Base-by-base conservation (phyloP, 441 rosid species). In the Jatropha podagrica region DNA sequence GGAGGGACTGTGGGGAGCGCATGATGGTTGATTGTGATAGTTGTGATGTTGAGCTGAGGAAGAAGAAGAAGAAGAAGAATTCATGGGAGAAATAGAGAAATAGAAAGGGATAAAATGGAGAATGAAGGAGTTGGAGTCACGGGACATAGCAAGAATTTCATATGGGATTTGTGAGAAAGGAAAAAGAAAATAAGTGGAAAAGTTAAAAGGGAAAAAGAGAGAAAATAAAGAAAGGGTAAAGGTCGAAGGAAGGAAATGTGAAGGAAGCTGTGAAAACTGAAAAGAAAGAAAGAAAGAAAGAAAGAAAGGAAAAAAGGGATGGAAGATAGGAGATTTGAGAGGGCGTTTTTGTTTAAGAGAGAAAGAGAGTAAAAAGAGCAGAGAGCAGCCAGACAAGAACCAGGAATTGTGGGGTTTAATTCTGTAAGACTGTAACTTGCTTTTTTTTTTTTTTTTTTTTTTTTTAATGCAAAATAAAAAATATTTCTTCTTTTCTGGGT, bases 1-100 rank as follows among this genome's bases (percentile, higher is more conserved):
- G 88, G 49, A 77, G 87, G n/a, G 84, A 65, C 54, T 81, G 92
- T 18, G 96, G 95, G 17, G 93, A 88, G 59, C 83, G 91, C 93
- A 91, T 90, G 83, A 77, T 37, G 77, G 44, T 9, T 52, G 73
- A n/a, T 20, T 9, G 7, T 37, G 76, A 18, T 4, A 72, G 42
- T 1, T 52, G 23, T 0, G 62, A 27, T 8, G 26, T 40, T 52
- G 65, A 7, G 8, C 75, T 7, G 62, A 37, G 11, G 60, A 70
- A 40, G 67, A 8, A 14, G 65, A 27, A 54, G 2, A 54, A 46
- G 12, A 23, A 15, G 23, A 44, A 26, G 59, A 49, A 69, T 67
- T 66, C 77, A 71, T 64, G 73, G 66, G 74, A 77, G 67, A 52
- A 74, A 52, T 40, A 40, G 27, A 41, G 26, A 14, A 51, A 51